These are phyloP conservation scores for Lotus japonicus DNA, from an alignment of 306 rosid genomes.

Conservation along the genomic window DNA sequence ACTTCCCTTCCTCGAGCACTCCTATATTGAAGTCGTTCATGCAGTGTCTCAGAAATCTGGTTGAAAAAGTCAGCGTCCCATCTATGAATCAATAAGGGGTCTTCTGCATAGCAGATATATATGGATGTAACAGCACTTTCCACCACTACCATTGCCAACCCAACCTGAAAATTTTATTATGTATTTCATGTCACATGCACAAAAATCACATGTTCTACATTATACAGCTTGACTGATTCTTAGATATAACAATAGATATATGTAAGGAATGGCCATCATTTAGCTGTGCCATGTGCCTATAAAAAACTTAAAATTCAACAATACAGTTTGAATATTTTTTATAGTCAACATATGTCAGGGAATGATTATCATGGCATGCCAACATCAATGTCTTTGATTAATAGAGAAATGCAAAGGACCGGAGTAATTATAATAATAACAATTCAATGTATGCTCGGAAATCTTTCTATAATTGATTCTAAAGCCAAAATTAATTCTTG, in stretches of 20 bases:
- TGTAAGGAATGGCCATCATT: not conserved
- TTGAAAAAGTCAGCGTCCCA: slow-evolving; percentile 93
- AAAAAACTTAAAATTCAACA: not conserved
- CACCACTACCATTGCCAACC: slow-evolving; percentile 93
- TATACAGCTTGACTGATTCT: not conserved
- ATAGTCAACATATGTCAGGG: not conserved
- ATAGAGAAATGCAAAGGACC: not conserved
- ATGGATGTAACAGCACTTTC: slow-evolving; percentile 97
- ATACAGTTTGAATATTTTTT: not conserved
- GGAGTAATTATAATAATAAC: not conserved
- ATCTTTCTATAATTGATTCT: too few relatives aligned
- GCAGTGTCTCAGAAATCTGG: slow-evolving; percentile 89
- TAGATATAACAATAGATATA: not conserved
- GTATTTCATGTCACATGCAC: not conserved
- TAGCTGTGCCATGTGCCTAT: not conserved
- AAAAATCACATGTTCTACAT: not conserved
- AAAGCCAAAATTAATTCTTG: too few relatives aligned
- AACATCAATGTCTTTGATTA: not conserved
- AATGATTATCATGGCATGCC: not conserved
- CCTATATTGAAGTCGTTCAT: slow-evolving; percentile 86
- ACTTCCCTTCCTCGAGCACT: slow-evolving; percentile 78
- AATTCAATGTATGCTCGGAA: not conserved
- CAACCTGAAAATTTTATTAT: slow-evolving; percentile 51
- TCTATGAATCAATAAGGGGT: slow-evolving; percentile 79
- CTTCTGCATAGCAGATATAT: slow-evolving; percentile 95